A percentile compares a stretch with the other conserved stretches of the same genome.
These are phyloP conservation scores for Peribolospora baueri DNA, from an alignment of 768 basidiomycete species.

Conservation along the genomic window DNA sequence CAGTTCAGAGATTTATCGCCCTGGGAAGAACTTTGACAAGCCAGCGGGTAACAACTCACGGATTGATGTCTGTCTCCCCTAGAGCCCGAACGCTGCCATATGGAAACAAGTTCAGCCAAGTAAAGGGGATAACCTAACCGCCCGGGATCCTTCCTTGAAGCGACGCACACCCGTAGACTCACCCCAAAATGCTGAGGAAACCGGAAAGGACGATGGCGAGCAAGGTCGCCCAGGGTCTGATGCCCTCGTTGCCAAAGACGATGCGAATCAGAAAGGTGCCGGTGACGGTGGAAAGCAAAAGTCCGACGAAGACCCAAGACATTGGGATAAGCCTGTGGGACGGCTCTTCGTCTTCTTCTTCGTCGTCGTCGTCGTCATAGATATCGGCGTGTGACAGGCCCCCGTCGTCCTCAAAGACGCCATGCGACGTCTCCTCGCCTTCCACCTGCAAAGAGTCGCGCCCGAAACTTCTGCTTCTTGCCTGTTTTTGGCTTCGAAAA, in stretches of 20 bases:
- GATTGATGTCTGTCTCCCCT: constrained; percentile 70
- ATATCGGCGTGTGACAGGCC: constrained; percentile 12
- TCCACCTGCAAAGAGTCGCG: neutral
- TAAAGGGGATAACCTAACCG: too few species aligned
- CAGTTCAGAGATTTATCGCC: too few species aligned
- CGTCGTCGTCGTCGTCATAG: constrained; percentile 8
- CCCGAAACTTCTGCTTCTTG: constrained; percentile 9
- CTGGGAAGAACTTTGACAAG: too few species aligned
- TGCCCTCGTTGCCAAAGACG: constrained; percentile 73
- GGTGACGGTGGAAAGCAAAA: constrained; percentile 33
- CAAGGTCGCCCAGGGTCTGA: constrained; percentile 82
- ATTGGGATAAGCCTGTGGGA: constrained; percentile 56
- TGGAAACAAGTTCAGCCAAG: neutral
- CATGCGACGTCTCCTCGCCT: too few species aligned
- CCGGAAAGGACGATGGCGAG: constrained; percentile 62
- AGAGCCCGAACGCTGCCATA: constrained; percentile 55
- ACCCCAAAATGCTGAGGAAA: constrained; percentile 71
- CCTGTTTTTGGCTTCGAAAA: constrained; percentile 2
- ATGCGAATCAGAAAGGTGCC: constrained; percentile 65
- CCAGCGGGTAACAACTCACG: constrained; percentile 12
- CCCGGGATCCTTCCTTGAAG: too few species aligned
- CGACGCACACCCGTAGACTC: constrained; percentile 9
- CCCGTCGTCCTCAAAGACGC: neutral
- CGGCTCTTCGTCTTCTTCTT: constrained; percentile 25
- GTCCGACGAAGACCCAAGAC: constrained; percentile 49